phyloP scores from a whole-genome alignment of 1,139 yeast species.

The Pichia sp. region DNA sequence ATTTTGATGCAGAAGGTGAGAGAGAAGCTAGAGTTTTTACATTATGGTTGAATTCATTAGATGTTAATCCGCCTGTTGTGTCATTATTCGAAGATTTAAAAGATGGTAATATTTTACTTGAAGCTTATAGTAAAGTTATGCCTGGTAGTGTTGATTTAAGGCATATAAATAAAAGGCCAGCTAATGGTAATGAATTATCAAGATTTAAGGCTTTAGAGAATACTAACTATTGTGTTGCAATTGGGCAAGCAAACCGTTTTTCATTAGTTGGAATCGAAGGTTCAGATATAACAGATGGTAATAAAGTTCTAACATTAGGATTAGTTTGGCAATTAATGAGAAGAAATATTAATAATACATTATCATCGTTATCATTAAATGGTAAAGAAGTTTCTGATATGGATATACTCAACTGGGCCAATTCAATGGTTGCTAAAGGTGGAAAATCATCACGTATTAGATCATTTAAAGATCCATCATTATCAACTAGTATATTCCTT shows the following conservation, averaged over 20 bases:
- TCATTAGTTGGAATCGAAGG: conserved; percentile 98
- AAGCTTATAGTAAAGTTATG: conserved; percentile 92
- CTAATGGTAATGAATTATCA: conserved; percentile 63
- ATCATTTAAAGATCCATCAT: conserved; percentile 75
- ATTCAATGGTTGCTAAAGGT: conserved; percentile 74
- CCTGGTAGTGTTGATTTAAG: conserved; percentile 84
- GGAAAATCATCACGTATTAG: conserved; percentile 68
- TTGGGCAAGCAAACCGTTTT: conserved; percentile 88
- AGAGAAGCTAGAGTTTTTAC: conserved; percentile 99
- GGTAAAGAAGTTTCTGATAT: conserved; percentile 73
- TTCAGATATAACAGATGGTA: conserved; percentile 93
- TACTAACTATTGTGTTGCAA: conserved; percentile 91
- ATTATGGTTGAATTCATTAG: conserved; percentile 92
- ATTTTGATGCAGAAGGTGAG: conserved; percentile 98
- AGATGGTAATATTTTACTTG: conserved; percentile 83
- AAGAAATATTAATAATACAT: conserved; percentile 81
- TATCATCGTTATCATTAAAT: conserved; percentile 62
- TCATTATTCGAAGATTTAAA: conserved; percentile 89
- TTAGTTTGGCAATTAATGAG: conserved; percentile 99
- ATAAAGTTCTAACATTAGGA: conserved; percentile 84
- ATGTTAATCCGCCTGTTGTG: conserved; percentile 91
- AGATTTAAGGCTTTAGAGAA: conserved; percentile 95
- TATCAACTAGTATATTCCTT: conserved; percentile 73
- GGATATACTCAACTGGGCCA: conserved; percentile 93
- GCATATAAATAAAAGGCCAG: conserved; percentile 78